Base-by-base conservation (phyloP, 306 rosid genomes). In the Prunus persica region DNA sequence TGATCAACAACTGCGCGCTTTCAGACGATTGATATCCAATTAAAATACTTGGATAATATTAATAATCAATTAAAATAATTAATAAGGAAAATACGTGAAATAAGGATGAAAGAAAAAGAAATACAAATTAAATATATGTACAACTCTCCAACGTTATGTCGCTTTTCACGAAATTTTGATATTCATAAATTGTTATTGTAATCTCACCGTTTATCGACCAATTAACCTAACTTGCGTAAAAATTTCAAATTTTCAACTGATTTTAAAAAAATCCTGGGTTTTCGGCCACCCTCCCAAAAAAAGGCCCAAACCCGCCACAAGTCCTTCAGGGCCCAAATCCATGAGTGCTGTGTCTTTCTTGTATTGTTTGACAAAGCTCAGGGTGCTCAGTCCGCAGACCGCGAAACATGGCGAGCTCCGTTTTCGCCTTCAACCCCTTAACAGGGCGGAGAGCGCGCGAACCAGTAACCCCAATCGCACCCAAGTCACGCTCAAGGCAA, bases 351-450 rank as follows among this genome's bases (percentile, higher is more conserved):
- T 24, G 64, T 6, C n/a, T 22, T 14, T 14, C 30, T 24, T 3
- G 32, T 58, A 11, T 24, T 58, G 3, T 61, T 25, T 13, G 66
- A 61, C 34, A 8, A 52, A 67, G 12, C 41, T 41, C 67, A 57
- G 18, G 13, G 14, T 18, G 12, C 41, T 6, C 30, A n/a, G 55
- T 6, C 13, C 3, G 19, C 20, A 6, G 12, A 16, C 19, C 20
- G 50, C 18, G 55, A 50, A 18, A 24, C 65, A 86, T 83, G 89
- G 85, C 87, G 80, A 77, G 52, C 81, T 80, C 69, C 43, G 58
- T 78, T 76, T 67, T 73, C 11, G 77, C 68, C 73, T 67, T 67
- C 34, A 69, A 32, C 20, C 24, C 65, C 47, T 16, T 65, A 49
- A 55, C 63, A 34, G 50, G 56, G 51, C 12, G 55, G 74, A 71